Evolutionary conservation across 2,329 filamentous ascomycete species (phyloP).

Genomic region (Endocalyx cinctus): DNA sequence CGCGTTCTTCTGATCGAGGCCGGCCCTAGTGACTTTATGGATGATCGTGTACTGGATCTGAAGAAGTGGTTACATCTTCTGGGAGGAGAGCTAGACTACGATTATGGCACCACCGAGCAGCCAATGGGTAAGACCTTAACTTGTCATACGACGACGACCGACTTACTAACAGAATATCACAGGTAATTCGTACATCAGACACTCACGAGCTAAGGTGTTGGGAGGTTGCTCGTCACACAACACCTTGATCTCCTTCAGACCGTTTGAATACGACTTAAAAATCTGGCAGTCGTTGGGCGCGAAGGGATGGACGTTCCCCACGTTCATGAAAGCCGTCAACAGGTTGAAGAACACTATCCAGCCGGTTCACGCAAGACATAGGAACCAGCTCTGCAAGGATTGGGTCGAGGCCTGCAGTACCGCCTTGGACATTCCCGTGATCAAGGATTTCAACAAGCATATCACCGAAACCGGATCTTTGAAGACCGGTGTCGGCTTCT

Average conservation of each 20-base stretch:
- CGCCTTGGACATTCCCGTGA: conserved; percentile 74
- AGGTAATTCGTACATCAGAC: conserved; percentile 88
- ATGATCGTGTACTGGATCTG: conserved; percentile 79
- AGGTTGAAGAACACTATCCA: conserved; percentile 87
- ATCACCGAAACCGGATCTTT: conserved; percentile 70
- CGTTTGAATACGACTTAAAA: conserved; percentile 83
- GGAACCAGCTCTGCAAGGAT: conserved; percentile 87
- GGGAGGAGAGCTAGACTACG: conserved; percentile 84
- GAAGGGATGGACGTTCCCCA: conserved; percentile 82
- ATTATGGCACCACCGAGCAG: conserved; percentile 86
- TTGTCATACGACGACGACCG: no score
- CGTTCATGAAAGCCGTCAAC: conserved; percentile 75
- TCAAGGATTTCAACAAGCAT: conserved; percentile 82
- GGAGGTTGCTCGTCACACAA: conserved; percentile 93
- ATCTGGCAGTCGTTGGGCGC: conserved; percentile 80
- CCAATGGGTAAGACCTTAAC: conserved; percentile 56
- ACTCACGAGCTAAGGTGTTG: conserved; percentile 87
- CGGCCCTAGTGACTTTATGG: conserved; percentile 83
- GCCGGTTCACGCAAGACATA: conserved; percentile 77
- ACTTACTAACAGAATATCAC: no score
- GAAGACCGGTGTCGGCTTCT: conserved; percentile 78
- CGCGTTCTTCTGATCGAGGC: conserved; percentile 80
- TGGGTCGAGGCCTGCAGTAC: conserved; percentile 79
- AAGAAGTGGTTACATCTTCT: conserved; percentile 83
- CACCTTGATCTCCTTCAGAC: conserved; percentile 87